Evolutionary conservation across 1,284 basidiomycete genomes (phyloP).

Genomic region (Anthracocystis panici-leucophaei): DNA sequence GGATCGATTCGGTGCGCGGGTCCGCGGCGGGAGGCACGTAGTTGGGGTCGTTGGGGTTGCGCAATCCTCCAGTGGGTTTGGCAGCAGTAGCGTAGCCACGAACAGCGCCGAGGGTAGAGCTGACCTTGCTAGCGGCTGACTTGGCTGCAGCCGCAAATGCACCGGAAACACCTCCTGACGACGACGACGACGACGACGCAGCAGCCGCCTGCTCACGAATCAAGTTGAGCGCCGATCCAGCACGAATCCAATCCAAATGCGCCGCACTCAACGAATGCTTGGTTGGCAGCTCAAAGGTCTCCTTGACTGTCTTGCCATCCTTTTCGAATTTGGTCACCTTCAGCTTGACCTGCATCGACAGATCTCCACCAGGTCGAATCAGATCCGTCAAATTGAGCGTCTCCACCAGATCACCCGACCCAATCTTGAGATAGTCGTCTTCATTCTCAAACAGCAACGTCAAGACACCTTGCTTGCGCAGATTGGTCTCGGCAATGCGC

Average conservation of each 20-base stretch:
- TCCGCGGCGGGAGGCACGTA: constrained; percentile 59
- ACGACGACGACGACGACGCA: constrained; percentile 2
- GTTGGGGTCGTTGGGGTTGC: constrained; percentile 64
- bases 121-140: constrained; percentile 29
- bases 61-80: constrained; percentile 28
- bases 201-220: constrained; percentile 61
- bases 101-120: constrained; percentile 33
- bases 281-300: constrained; percentile 64
- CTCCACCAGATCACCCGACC: constrained; percentile 63
- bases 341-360: constrained; percentile 62
- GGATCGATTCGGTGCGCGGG: constrained; percentile 58
- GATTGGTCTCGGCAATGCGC: constrained; percentile 79
- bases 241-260: constrained; percentile 68
- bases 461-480: constrained; percentile 69
- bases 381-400: constrained; percentile 65
- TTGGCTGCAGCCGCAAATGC: constrained; percentile 36
- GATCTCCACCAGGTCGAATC: constrained; percentile 56
- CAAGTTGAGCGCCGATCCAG: constrained; percentile 67
- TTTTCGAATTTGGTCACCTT: constrained; percentile 64
- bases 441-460: constrained; percentile 68
- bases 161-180: constrained; percentile 28
- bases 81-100: constrained; percentile 60
- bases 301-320: constrained; percentile 58
- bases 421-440: constrained; percentile 63
- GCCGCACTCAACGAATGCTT: constrained; percentile 63